Evolutionary conservation across 2,329 filamentous ascomycete genomes (phyloP), one percentile per base, ranked within the genome.

Genomic region (Xylariomycetidae sp.): DNA sequence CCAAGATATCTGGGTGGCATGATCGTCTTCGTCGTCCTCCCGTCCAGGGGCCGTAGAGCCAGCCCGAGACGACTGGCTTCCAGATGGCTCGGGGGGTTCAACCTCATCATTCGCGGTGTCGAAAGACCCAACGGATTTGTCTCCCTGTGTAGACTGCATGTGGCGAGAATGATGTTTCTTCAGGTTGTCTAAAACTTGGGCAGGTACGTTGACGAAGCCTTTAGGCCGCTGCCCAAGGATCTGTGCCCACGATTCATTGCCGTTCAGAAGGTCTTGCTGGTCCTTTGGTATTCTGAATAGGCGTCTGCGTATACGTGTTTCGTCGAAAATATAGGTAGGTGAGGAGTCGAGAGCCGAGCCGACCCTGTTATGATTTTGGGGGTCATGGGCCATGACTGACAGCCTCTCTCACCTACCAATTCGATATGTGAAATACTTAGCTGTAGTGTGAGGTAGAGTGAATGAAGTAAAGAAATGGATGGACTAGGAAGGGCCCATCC

Each of bases 221-320:
- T 40, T 41, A 2, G 48, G 35, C 3, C 39, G 36, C 19, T 34
- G 33, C 16, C 42, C 37, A 4, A 51, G 41, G 12, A 37, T 32
- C 31, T 48, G 33, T 25, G 49, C 56, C 62, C 61, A 65, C 6
- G 59, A 70, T 12, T 66, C 58, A 5, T 56, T 40, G 9, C 59
- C 50, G 5, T 67, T 61, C 2, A 82, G 54, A 5, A 81, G 56
- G 7, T 57, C 45, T 27, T 54, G 48, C 44, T 82, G 78, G 12
- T 70, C 61, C 16, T 51, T 57, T 2, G 69, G 62, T 32, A 76
- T 69, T 16, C 48, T 57, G 19, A 70, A 50, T 43, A 71, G 64
- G 27, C 48, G 54, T 13, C 56, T 57, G 18, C 56, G 53, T 34
- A 75, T 64, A 13, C 45, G 54, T 19, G 48, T 53, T 13, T 52